Evolutionary conservation across 2,329 filamentous ascomycete genomes (phyloP).

Genomic region (Alternaria triticimaculans): DNA sequence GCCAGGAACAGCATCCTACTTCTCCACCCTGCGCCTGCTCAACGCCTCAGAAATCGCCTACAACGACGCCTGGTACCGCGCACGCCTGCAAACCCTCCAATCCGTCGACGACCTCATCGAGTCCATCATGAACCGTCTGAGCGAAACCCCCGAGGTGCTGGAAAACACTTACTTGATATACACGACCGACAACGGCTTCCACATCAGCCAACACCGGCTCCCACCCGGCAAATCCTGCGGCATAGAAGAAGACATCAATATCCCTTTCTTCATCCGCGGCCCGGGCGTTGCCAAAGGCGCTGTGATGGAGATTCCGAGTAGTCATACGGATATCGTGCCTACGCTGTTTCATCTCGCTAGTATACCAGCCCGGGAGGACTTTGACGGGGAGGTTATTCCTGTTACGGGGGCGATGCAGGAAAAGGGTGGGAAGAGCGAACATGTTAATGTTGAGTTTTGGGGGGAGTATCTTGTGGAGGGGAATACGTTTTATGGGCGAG

Average conservation of each 20-base stretch:
- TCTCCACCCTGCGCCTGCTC: slow-evolving; percentile 43
- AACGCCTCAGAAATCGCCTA: slow-evolving; percentile 58
- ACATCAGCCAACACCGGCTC: slow-evolving; percentile 51
- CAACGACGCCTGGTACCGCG: slow-evolving; percentile 61
- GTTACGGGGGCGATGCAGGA: slow-evolving; percentile 23
- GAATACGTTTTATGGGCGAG: slow-evolving; percentile 15
- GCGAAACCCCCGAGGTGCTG: slow-evolving; percentile 48
- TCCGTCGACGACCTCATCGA: slow-evolving; percentile 63
- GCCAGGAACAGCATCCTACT: slow-evolving; percentile 28
- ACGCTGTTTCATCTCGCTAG: slow-evolving; percentile 47
- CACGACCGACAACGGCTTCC: slow-evolving; percentile 52
- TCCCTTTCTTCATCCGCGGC: slow-evolving; percentile 51
- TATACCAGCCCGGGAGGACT: slow-evolving; percentile 38
- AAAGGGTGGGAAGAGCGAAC: slow-evolving; percentile 35
- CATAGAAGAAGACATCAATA: slow-evolving; percentile 53
- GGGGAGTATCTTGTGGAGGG: slow-evolving; percentile 40
- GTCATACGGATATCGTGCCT: slow-evolving; percentile 52
- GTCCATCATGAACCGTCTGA: slow-evolving; percentile 52
- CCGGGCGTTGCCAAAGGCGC: slow-evolving; percentile 41
- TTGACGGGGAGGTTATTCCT: slow-evolving; percentile 49
- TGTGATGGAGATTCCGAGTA: slow-evolving; percentile 33
- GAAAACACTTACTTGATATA: slow-evolving; percentile 57
- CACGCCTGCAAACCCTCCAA: slow-evolving; percentile 59
- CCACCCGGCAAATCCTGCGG: slow-evolving; percentile 51
- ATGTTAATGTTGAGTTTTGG: slow-evolving; percentile 53